Conservation (phyloP, 352 stramenopile species). For the Elongisporangium undulatum region DNA sequence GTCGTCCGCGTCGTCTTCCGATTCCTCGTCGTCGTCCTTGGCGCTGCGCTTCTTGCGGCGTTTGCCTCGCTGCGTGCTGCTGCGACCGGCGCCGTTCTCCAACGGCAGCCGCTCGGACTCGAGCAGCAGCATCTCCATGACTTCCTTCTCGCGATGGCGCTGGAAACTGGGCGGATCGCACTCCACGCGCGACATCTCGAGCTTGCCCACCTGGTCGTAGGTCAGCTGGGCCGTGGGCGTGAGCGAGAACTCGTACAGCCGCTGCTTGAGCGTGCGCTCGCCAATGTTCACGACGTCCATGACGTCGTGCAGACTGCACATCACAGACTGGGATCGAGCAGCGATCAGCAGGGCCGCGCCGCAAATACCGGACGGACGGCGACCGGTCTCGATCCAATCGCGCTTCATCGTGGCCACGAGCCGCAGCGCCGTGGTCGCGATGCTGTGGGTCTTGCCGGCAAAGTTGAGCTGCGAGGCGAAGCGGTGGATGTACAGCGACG, state of each 20-base stretch:
- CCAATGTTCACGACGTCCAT: constrained; percentile 95
- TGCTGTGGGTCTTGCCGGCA: constrained; percentile 90
- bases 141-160: constrained; percentile 79
- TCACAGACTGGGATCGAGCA: constrained; percentile 93
- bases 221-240: constrained; percentile 94
- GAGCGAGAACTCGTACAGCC: constrained; percentile 96
- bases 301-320: constrained; percentile 79
- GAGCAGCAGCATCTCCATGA: constrained; percentile 89
- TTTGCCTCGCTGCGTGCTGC: constrained; percentile 1
- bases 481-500: constrained; percentile 97
- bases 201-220: constrained; percentile 93
- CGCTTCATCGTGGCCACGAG: constrained; percentile 97
- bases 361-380: constrained; percentile 96
- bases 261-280: constrained; percentile 94
- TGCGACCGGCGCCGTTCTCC: constrained; percentile 29
- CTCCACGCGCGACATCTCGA: constrained; percentile 85
- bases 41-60: constrained; percentile 22
- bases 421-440: constrained; percentile 94
- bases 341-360: constrained; percentile 96
- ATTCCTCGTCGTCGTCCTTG: constrained; percentile 7
- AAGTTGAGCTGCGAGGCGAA: constrained; percentile 99
- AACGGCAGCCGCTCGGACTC: constrained; percentile 66
- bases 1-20: constrained; percentile 19
- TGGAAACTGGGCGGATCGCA: constrained; percentile 89
- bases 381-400: constrained; percentile 98